These are phyloP conservation scores for Tylopilus subfusipes DNA, from an alignment of 768 basidiomycete genomes.

Conservation along the genomic window DNA sequence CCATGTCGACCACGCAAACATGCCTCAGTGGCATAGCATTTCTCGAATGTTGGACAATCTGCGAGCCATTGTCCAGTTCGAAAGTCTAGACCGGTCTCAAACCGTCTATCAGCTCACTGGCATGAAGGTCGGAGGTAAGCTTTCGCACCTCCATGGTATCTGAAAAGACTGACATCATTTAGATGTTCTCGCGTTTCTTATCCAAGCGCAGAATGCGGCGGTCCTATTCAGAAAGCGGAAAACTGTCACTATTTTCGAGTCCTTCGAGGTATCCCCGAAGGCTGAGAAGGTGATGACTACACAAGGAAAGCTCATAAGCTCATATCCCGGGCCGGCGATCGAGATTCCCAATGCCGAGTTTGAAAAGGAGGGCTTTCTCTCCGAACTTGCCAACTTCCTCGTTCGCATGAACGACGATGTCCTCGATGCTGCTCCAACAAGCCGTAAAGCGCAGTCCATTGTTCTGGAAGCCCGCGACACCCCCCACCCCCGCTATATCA, in stretches of 20 bases:
- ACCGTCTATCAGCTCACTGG: constrained; percentile 4
- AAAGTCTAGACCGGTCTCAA: constrained; percentile 7
- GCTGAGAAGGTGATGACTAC: constrained; percentile 34
- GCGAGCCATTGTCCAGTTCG: constrained; percentile 8
- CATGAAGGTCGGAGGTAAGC: constrained; percentile 11
- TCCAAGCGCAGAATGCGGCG: constrained; percentile 48
- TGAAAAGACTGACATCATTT: not conserved
- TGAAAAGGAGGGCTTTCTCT: constrained; percentile 28
- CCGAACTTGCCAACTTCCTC: constrained; percentile 39
- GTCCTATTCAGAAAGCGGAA: constrained; percentile 36
- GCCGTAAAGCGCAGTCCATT: constrained; percentile 35
- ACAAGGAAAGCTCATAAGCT: constrained; percentile 42
- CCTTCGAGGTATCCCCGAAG: constrained; percentile 44
- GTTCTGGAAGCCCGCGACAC: constrained; percentile 40
- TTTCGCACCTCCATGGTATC: not conserved
- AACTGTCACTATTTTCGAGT: constrained; percentile 37
- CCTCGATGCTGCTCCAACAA: constrained; percentile 34
- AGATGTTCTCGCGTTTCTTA: constrained; percentile 39
- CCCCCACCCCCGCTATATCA: constrained; percentile 45
- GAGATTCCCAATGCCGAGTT: constrained; percentile 30
- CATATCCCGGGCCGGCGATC: constrained; percentile 46
- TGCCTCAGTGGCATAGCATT: constrained; percentile 31
- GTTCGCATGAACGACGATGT: constrained; percentile 31
- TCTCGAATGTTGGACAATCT: constrained; percentile 31
- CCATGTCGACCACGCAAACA: not conserved